Percentiles rank a stretch among this genome's conserved stretches.
Conservation (phyloP, 2,329 filamentous ascomycete genomes). For the Cladosporium halotolerans region DNA sequence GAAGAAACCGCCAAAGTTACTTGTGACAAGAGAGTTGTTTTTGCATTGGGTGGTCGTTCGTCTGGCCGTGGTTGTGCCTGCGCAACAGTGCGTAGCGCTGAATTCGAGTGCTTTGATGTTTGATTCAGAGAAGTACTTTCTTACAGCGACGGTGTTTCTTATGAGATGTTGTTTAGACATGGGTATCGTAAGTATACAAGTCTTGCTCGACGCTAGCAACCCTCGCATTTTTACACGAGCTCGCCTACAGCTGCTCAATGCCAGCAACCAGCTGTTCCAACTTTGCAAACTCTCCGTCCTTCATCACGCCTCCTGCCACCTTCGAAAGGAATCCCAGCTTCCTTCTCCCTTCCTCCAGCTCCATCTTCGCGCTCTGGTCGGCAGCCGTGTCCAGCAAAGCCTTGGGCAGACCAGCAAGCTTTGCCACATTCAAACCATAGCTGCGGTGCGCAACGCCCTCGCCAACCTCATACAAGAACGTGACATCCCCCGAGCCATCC, state of each 20-base stretch:
- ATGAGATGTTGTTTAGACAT: neutral
- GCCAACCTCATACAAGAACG: conserved; percentile 87
- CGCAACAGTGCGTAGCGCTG: too few species aligned
- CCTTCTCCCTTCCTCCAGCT: conserved; percentile 62
- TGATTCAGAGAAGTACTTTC: too few species aligned
- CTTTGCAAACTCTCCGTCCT: conserved; percentile 20
- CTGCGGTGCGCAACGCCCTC: conserved; percentile 89
- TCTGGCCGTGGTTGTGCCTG: too few species aligned
- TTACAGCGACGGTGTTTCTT: too few species aligned
- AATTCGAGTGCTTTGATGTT: too few species aligned
- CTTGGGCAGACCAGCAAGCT: conserved; percentile 73
- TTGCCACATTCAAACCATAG: conserved; percentile 89
- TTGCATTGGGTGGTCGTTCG: too few species aligned
- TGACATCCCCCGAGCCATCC: conserved; percentile 78
- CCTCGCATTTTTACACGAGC: neutral
- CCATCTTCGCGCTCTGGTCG: conserved; percentile 73
- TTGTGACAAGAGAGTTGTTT: too few species aligned
- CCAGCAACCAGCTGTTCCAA: conserved; percentile 37
- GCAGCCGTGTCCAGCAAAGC: conserved; percentile 72
- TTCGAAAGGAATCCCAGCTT: conserved; percentile 44
- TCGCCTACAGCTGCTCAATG: conserved; percentile 37
- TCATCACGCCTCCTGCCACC: conserved; percentile 7
- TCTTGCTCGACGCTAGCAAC: neutral
- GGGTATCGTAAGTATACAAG: neutral
- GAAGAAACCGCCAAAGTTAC: too few species aligned